phyloP scores from a whole-genome alignment of 1,284 basidiomycete genomes.

The Rhodotorula sp. region DNA sequence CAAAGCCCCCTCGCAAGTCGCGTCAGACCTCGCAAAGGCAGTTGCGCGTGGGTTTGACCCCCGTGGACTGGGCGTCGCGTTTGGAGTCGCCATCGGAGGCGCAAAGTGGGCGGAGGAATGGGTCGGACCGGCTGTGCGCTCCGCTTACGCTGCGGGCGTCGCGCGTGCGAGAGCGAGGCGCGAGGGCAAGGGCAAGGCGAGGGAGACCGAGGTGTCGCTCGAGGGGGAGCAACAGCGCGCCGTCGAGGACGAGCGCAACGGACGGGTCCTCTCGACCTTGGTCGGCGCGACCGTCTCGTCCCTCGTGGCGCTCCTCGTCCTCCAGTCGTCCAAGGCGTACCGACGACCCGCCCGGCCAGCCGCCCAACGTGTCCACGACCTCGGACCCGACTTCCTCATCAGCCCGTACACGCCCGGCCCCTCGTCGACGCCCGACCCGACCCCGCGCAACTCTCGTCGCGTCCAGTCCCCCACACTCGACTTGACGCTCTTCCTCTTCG shows the following conservation, averaged over 20 bases:
- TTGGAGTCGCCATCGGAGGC: slow-evolving; percentile 36
- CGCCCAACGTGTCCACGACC: not conserved
- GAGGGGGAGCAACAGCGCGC: slow-evolving; percentile 3
- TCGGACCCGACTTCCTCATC: slow-evolving; percentile 20
- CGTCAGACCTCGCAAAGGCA: slow-evolving; percentile 1
- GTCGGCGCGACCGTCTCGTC: slow-evolving; percentile 27
- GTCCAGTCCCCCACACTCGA: slow-evolving; percentile 48
- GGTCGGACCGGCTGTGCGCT: slow-evolving; percentile 23
- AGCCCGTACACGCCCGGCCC: slow-evolving; percentile 8
- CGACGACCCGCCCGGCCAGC: slow-evolving; percentile 1
- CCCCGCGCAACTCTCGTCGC: not conserved
- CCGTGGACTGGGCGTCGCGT: slow-evolving; percentile 28
- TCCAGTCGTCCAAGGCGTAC: slow-evolving; percentile 23
- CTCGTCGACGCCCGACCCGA: not conserved
- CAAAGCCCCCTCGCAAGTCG: not conserved
- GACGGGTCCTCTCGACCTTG: slow-evolving; percentile 31
- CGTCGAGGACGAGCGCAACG: slow-evolving; percentile 13
- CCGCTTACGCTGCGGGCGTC: slow-evolving; percentile 2
- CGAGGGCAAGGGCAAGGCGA: slow-evolving; percentile 22
- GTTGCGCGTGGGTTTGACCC: slow-evolving; percentile 7
- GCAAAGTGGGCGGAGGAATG: slow-evolving; percentile 29
- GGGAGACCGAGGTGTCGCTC: slow-evolving; percentile 4
- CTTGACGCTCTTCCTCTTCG: slow-evolving; percentile 50
- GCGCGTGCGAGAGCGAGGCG: not conserved
- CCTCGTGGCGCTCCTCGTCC: slow-evolving; percentile 32